phyloP scores from a whole-genome alignment of 495 filamentous ascomycete genomes.

The Lasiosphaeria hispida region DNA sequence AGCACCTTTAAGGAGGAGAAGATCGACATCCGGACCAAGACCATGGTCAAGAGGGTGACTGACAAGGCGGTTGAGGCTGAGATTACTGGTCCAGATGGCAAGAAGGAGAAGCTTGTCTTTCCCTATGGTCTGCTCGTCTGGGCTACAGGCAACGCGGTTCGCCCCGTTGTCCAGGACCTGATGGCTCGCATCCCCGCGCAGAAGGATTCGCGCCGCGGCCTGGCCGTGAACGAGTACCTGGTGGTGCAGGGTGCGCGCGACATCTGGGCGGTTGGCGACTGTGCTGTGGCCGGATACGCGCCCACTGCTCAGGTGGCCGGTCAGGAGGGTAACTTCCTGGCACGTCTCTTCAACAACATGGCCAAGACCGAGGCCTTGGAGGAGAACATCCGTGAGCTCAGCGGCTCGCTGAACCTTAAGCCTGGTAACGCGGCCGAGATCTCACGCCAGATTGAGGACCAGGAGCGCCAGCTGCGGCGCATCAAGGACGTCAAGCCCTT shows the following conservation, averaged over 20 bases:
- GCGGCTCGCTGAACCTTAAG: slow-evolving; percentile 47
- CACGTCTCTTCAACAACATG: slow-evolving; percentile 96
- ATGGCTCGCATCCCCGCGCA: slow-evolving; percentile 92
- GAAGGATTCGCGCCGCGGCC: slow-evolving; percentile 88
- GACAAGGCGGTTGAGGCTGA: slow-evolving; percentile 94
- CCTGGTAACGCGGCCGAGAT: slow-evolving; percentile 59
- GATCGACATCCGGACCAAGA: slow-evolving; percentile 96
- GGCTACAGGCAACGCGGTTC: slow-evolving; percentile 96
- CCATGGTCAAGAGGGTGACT: slow-evolving; percentile 96
- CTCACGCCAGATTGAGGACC: slow-evolving; percentile 74
- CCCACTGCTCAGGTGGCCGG: slow-evolving; percentile 95
- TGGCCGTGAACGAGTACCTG: slow-evolving; percentile 96
- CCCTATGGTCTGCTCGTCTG: slow-evolving; percentile 97
- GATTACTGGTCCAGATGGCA: slow-evolving; percentile 78
- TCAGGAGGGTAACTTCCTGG: slow-evolving; percentile 94
- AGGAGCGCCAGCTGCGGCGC: slow-evolving; percentile 80
- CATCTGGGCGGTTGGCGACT: slow-evolving; percentile 82
- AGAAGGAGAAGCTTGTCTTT: slow-evolving; percentile 74
- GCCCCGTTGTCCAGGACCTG: slow-evolving; percentile 82
- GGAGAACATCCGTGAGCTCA: slow-evolving; percentile 62
- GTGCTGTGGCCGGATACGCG: slow-evolving; percentile 93
- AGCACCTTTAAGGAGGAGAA: slow-evolving; percentile 98
- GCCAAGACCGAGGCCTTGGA: slow-evolving; percentile 84
- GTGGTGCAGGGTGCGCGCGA: slow-evolving; percentile 96
- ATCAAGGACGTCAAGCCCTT: slow-evolving; percentile 95